These are phyloP conservation scores for Corynespora cassiicola DNA, from an alignment of 2,329 filamentous ascomycete species.

Conservation along the genomic window DNA sequence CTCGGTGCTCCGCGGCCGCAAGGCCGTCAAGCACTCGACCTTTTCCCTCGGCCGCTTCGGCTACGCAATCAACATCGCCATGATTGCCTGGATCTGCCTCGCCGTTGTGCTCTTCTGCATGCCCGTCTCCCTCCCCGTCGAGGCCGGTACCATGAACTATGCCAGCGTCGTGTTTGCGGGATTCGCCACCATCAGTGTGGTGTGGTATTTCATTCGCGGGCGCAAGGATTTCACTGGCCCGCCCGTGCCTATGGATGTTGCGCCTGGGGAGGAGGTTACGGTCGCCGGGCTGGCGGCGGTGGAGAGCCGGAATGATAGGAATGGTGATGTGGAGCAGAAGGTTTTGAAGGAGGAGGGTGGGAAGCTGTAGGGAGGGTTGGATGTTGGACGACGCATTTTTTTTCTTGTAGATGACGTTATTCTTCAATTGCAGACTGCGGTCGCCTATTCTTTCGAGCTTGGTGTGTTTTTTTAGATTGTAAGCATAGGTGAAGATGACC, in stretches of 20 bases:
- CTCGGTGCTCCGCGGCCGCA: slow-evolving; percentile 70
- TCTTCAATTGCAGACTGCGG: too few species aligned
- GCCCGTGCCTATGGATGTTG: slow-evolving; percentile 43
- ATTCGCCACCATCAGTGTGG: slow-evolving; percentile 43
- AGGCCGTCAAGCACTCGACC: slow-evolving; percentile 68
- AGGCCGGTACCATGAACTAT: slow-evolving; percentile 52
- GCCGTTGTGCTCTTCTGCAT: slow-evolving; percentile 79
- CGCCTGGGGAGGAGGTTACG: slow-evolving; percentile 39
- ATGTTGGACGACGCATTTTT: too few species aligned
- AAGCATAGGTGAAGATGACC: too few species aligned
- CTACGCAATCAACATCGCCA: slow-evolving; percentile 70
- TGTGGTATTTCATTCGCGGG: slow-evolving; percentile 46
- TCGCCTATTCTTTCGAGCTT: too few species aligned
- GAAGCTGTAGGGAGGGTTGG: too few species aligned
- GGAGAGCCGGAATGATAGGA: too few species aligned
- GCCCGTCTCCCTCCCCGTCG: slow-evolving; percentile 58
- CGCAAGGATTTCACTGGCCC: slow-evolving; percentile 47
- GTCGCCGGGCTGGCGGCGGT: slow-evolving; percentile 37
- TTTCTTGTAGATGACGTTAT: too few species aligned
- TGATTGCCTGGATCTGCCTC: slow-evolving; percentile 73
- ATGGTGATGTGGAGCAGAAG: too few species aligned
- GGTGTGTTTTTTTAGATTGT: too few species aligned
- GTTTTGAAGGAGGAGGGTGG: slow-evolving; percentile 6
- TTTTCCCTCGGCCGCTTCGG: slow-evolving; percentile 76
- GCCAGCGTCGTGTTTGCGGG: slow-evolving; percentile 50